phyloP scores from a whole-genome alignment of 768 basidiomycete species.

The Dentipellis sp. region DNA sequence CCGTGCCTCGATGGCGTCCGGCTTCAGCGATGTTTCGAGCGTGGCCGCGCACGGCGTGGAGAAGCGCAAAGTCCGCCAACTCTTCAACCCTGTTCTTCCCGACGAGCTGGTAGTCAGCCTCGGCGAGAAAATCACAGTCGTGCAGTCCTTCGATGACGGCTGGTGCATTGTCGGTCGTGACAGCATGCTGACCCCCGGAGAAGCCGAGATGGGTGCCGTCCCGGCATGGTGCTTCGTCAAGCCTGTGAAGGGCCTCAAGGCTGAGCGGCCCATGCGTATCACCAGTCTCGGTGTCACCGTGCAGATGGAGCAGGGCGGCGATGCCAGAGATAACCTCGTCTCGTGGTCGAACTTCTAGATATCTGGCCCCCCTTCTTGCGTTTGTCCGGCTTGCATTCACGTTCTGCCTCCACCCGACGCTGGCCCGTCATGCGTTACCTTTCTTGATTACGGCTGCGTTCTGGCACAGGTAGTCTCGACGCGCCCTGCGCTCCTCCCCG shows the following conservation, averaged over 20 bases:
- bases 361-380: background rate
- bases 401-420: background rate
- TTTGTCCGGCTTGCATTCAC: background rate
- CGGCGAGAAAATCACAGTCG: slow-evolving; percentile 53
- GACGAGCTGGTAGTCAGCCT: slow-evolving; percentile 57
- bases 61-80: slow-evolving; percentile 48
- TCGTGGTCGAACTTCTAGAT: slow-evolving; percentile 65
- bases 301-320: slow-evolving; percentile 28
- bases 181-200: slow-evolving; percentile 23
- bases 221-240: slow-evolving; percentile 74
- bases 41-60: slow-evolving; percentile 12
- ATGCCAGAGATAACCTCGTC: slow-evolving; percentile 39
- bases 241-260: slow-evolving; percentile 46
- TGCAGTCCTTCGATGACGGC: slow-evolving; percentile 66
- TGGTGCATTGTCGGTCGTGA: slow-evolving; percentile 71
- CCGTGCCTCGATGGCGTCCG: slow-evolving; percentile 10
- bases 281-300: slow-evolving; percentile 58
- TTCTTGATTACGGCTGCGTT: background rate
- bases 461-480: background rate
- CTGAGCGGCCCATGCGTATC: slow-evolving; percentile 56
- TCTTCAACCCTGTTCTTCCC: slow-evolving; percentile 60
- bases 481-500: background rate
- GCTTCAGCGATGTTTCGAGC: background rate
- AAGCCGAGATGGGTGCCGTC: slow-evolving; percentile 60
- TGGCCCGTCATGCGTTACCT: background rate